Evolutionary conservation across 352 stramenopile species (phyloP).

Genomic region (Aphanomyces invadans): DNA sequence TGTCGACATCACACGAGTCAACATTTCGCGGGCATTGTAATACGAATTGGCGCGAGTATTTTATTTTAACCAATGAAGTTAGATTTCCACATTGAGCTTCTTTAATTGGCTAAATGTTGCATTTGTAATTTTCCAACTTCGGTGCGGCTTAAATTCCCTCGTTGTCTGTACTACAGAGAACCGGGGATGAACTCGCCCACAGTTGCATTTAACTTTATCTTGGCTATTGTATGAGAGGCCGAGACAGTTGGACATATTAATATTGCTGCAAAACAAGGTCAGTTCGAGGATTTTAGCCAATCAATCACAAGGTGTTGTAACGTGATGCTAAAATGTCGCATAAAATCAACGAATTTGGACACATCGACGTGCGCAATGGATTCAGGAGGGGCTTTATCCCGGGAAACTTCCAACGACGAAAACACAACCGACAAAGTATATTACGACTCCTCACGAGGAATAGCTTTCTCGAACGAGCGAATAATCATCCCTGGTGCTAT

Average conservation of each 20-base stretch:
- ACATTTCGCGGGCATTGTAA: background rate
- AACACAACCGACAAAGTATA: background rate
- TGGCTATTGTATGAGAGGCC: background rate
- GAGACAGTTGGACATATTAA: background rate
- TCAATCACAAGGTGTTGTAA: background rate
- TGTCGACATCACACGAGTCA: too few relatives aligned
- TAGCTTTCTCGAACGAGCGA: background rate
- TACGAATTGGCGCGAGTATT: background rate
- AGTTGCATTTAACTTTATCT: background rate
- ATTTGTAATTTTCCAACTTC: background rate
- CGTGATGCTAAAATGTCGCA: background rate
- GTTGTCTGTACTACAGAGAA: constrained; percentile 2
- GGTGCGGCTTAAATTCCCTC: constrained; percentile 1
- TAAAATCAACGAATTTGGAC: background rate
- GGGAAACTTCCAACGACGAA: background rate
- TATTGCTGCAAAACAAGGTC: background rate
- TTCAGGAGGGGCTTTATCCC: background rate
- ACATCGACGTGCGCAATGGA: background rate
- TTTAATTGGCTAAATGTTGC: background rate
- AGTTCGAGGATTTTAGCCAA: background rate
- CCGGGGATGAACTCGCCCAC: background rate
- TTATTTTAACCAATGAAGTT: background rate
- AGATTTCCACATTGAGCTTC: background rate
- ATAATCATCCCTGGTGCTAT: background rate
- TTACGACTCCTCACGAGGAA: background rate